A percentile compares a stretch with the other conserved stretches of the same genome.
These are phyloP conservation scores for Colletotrichum horii DNA, from an alignment of 2,329 filamentous ascomycete genomes.

Conservation along the genomic window DNA sequence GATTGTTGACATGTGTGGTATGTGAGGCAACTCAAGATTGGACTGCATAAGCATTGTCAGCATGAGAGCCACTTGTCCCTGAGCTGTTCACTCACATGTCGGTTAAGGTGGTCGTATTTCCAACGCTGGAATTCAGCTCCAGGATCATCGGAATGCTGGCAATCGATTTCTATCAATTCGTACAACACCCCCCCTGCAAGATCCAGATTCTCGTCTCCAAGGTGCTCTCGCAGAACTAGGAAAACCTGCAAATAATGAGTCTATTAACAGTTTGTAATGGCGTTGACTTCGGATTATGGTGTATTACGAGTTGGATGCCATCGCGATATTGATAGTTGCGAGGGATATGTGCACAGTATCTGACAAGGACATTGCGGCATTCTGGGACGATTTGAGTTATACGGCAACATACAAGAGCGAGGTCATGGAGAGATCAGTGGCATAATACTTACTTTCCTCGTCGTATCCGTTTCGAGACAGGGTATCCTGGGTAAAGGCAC, in stretches of 20 bases:
- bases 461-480: slow-evolving; percentile 9
- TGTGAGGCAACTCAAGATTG: slow-evolving; percentile 49
- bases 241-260: slow-evolving; percentile 37
- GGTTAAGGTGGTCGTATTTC: slow-evolving; percentile 48
- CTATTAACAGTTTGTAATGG: not conserved
- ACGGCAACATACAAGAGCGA: not conserved
- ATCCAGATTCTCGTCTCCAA: slow-evolving; percentile 50
- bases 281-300: not conserved
- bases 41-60: slow-evolving; percentile 29
- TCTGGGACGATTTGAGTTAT: slow-evolving; percentile 30
- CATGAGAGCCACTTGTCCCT: not conserved
- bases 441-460: slow-evolving; percentile 8
- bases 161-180: slow-evolving; percentile 52
- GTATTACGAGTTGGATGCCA: slow-evolving; percentile 43
- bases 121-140: slow-evolving; percentile 51
- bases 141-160: slow-evolving; percentile 47
- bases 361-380: slow-evolving; percentile 49
- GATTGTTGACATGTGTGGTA: slow-evolving; percentile 52
- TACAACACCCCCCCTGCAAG: slow-evolving; percentile 49
- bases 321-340: slow-evolving; percentile 52
- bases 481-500: not conserved
- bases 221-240: slow-evolving; percentile 45
- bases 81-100: slow-evolving; percentile 38
- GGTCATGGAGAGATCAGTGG: not conserved
- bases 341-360: slow-evolving; percentile 48